Conservation (phyloP, 1,284 basidiomycete species). For the Ustilago curta region DNA sequence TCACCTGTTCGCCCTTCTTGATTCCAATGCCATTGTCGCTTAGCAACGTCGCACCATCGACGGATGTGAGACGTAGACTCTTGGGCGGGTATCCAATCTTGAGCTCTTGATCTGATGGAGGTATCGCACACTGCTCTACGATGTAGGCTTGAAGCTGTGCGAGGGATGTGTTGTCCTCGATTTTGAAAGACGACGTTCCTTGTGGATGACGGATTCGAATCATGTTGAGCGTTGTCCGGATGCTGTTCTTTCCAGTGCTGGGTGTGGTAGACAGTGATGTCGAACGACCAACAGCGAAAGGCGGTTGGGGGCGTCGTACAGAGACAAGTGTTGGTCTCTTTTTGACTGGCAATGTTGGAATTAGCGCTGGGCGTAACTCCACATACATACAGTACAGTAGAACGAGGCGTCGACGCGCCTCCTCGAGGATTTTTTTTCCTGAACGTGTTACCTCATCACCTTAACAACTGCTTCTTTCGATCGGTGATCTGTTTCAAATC, state of each 20-base stretch:
- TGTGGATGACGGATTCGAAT: constrained; percentile 50
- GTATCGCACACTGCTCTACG: constrained; percentile 21
- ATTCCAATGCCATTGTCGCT: constrained; percentile 17
- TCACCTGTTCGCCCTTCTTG: constrained; percentile 45
- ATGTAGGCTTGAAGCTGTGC: constrained; percentile 27
- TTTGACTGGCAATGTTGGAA: neutral
- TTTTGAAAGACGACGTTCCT: constrained; percentile 37
- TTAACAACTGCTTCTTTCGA: too few species aligned
- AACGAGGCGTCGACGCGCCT: too few species aligned
- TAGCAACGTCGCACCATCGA: constrained; percentile 1
- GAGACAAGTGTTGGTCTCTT: constrained; percentile 1
- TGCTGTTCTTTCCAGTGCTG: neutral
- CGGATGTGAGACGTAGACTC: constrained; percentile 7
- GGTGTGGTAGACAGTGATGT: neutral
- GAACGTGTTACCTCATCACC: neutral
- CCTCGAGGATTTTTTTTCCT: neutral
- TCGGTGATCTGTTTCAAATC: neutral
- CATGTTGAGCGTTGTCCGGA: constrained; percentile 7
- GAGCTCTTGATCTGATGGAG: constrained; percentile 38
- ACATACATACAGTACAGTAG: too few species aligned
- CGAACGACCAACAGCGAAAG: neutral
- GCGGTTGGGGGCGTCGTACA: neutral
- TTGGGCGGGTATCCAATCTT: constrained; percentile 51
- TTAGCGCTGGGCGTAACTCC: too few species aligned
- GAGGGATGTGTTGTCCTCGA: constrained; percentile 19